Base-by-base conservation (phyloP, 2,329 filamentous ascomycete genomes). In the Colletotrichum camelliae region DNA sequence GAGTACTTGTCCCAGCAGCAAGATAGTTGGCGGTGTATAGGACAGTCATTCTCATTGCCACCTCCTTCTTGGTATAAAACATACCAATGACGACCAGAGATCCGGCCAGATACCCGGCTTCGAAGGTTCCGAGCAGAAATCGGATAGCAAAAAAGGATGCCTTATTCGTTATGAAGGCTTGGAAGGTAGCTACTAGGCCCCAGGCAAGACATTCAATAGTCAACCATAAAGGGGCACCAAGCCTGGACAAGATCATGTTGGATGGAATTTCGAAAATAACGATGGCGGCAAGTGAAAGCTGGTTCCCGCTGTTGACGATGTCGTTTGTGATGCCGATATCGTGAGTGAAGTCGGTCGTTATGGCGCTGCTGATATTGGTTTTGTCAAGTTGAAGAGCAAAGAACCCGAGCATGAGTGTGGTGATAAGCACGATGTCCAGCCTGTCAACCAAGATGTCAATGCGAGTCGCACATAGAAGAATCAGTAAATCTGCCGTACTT, bases 241-340 rank as follows among this genome's bases (percentile, higher is more conserved):
- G n/a, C 18, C 57, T 33, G 24, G 55, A 62, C 16, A 70, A 37
- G 8, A 62, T 31, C 55, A 70, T 70, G 35, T 70, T 62, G 55
- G 33, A 70, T 21, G 67, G 67, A 16, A 70, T 70, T n/a, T 70
- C 67, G 33, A 70, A 70, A 37, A 70, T 61, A 15, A 70, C 67
- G 27, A 70, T 70, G 31, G 55, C 67, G 24, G 57, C 67, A 21
- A 61, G 67, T 35, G 43, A 29, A 16, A 70, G 67, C 21, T 61
- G 57, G n/a, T 70, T 43, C 5, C 57, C 67, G 16, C 29, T 21
- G 57, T 70, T 70, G 35, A 70, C 67, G 21, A 61, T 37, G 24
- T 70, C 33, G 24, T 61, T 61, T 16, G 27, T 60, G 57, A 70
- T 70, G 18, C 37, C 67, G 16, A 70, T 24, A 35, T 70, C 67